Percentiles rank a stretch among this genome's conserved stretches.
phyloP scores from a whole-genome alignment of 2,329 filamentous ascomycete genomes.

The Verticillium tricorpus region DNA sequence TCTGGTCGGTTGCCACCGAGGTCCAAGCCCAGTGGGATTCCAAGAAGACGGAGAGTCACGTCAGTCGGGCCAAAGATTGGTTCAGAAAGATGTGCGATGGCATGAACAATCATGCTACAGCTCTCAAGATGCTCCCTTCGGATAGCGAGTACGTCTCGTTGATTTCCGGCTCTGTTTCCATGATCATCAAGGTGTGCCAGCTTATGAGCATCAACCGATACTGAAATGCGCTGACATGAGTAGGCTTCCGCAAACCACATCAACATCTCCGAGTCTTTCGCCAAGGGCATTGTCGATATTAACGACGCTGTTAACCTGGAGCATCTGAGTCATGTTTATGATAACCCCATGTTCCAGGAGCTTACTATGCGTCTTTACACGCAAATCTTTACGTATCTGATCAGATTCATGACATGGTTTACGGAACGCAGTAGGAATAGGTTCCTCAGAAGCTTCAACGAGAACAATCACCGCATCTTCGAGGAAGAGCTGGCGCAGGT shows the following conservation, averaged over 20 bases:
- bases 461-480: conserved; percentile 5
- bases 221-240: background rate
- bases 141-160: conserved; percentile 10
- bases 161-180: conserved; percentile 10
- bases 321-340: conserved; percentile 8
- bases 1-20: background rate
- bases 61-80: conserved; percentile 6
- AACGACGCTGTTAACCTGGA: conserved; percentile 13
- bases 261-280: conserved; percentile 11
- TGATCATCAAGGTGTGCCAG: conserved; percentile 11
- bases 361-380: conserved; percentile 12
- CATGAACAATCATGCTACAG: conserved; percentile 12
- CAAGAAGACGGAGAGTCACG: conserved; percentile 2
- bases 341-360: conserved; percentile 4
- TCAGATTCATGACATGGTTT: conserved; percentile 14
- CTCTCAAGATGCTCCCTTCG: conserved; percentile 12
- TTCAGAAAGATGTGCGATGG: conserved; percentile 11
- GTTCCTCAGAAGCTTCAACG: conserved; percentile 13
- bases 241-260: conserved; percentile 14
- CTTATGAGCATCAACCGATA: background rate
- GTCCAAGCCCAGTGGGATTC: conserved; percentile 9
- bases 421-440: conserved; percentile 9
- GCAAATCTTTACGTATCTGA: conserved; percentile 12
- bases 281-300: conserved; percentile 11
- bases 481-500: conserved; percentile 8